phyloP scores from a whole-genome alignment of 768 basidiomycete species.

The Arthromyces matolae region DNA sequence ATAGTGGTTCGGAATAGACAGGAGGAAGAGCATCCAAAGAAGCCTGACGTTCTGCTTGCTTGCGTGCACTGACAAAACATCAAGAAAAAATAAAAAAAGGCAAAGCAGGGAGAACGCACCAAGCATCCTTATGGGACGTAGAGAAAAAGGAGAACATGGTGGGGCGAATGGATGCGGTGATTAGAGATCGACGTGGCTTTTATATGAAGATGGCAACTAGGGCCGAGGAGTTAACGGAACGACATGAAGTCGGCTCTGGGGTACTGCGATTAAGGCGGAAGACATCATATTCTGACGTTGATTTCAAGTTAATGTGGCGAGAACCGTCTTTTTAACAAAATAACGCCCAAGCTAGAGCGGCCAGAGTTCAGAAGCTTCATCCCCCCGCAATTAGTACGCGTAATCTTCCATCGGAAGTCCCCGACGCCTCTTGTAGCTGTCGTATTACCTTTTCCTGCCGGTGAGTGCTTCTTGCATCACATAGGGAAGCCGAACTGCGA shows the following conservation, averaged over 20 bases:
- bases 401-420: constrained; percentile 11
- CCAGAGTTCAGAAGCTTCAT: constrained; percentile 19
- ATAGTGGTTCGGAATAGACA: constrained; percentile 37
- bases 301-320: constrained; percentile 14
- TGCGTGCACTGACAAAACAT: constrained; percentile 33
- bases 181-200: constrained; percentile 6
- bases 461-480: constrained; percentile 1
- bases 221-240: constrained; percentile 20
- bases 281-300: constrained; percentile 15
- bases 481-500: constrained; percentile 1
- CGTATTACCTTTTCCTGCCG: constrained; percentile 15
- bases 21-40: constrained; percentile 39
- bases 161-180: constrained; percentile 3
- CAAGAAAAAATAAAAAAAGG: not conserved
- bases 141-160: constrained; percentile 17
- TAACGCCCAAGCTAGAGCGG: constrained; percentile 25
- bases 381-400: constrained; percentile 5
- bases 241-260: constrained; percentile 4
- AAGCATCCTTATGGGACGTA: constrained; percentile 22
- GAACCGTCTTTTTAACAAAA: constrained; percentile 15
- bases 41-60: constrained; percentile 42
- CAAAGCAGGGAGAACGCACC: constrained; percentile 25
- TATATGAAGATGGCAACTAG: constrained; percentile 3
- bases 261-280: constrained; percentile 21
- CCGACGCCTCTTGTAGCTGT: constrained; percentile 11